Conservation (phyloP, 179 eudicot genomes). For the Sideroxylon spinosum region DNA sequence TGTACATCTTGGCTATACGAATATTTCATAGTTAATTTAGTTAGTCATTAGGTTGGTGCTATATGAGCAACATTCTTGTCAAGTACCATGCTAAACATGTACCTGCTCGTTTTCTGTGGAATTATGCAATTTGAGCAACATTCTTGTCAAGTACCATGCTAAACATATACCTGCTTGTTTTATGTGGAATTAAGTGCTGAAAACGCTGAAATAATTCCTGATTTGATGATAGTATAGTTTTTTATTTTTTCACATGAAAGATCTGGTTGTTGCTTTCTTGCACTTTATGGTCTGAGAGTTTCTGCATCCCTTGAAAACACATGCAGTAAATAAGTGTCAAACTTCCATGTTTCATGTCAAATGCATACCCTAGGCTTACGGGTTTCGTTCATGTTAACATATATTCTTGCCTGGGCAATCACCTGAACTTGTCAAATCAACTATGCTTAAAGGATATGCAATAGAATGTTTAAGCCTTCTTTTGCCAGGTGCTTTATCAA, state of each 20-base stretch:
- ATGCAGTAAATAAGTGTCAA: too few species aligned
- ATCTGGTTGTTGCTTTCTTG: not conserved
- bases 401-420: not conserved
- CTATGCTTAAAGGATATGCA: not conserved
- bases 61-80: not conserved
- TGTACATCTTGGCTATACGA: not conserved
- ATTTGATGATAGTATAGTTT: not conserved
- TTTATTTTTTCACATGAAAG: not conserved
- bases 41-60: not conserved
- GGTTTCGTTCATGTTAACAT: not conserved
- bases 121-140: not conserved
- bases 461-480: not conserved
- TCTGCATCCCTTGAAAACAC: not conserved
- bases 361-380: not conserved
- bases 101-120: conserved; percentile 6
- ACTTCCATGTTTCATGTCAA: not conserved
- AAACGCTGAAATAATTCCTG: conserved; percentile 1
- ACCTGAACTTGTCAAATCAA: not conserved
- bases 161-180: conserved; percentile 5
- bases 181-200: conserved; percentile 3
- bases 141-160: not conserved
- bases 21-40: not conserved
- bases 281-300: not conserved
- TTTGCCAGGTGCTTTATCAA: not conserved
- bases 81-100: too few species aligned